Percentiles rank a stretch among this genome's conserved stretches.
Conservation (phyloP, 2,329 filamentous ascomycete species). For the Endoconidiophora laricicola region DNA sequence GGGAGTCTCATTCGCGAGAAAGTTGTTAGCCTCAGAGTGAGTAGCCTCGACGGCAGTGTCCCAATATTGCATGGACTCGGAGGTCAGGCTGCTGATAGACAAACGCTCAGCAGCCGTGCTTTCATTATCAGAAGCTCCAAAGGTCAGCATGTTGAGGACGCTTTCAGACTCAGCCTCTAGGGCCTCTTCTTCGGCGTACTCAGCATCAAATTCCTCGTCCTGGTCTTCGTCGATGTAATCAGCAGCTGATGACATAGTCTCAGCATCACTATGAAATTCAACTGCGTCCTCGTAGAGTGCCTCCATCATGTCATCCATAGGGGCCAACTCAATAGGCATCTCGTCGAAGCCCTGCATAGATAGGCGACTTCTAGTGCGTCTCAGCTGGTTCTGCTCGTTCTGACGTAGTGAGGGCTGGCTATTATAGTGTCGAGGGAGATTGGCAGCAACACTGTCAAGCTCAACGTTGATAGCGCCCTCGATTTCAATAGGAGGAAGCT, state of each 20-base stretch:
- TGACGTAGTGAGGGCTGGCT: constrained; percentile 37
- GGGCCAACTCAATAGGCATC: constrained; percentile 1
- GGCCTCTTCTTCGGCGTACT: not conserved
- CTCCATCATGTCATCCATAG: constrained; percentile 24
- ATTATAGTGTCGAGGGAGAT: constrained; percentile 28
- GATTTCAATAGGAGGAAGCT: constrained; percentile 1
- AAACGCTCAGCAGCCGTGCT: constrained; percentile 6
- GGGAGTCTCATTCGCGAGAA: constrained; percentile 40
- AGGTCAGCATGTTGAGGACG: constrained; percentile 1
- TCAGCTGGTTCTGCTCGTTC: constrained; percentile 24
- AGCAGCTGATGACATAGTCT: constrained; percentile 6
- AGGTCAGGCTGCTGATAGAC: not conserved
- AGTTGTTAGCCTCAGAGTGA: constrained; percentile 14
- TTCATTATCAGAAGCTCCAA: not conserved
- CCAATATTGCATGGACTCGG: not conserved
- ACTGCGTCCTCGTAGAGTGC: constrained; percentile 29
- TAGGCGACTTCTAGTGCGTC: constrained; percentile 28
- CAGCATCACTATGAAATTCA: constrained; percentile 22
- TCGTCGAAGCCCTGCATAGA: constrained; percentile 18
- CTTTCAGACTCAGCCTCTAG: not conserved
- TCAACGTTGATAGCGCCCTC: constrained; percentile 11
- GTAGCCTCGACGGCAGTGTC: constrained; percentile 3
- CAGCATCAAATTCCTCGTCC: not conserved
- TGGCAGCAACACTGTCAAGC: constrained; percentile 6
- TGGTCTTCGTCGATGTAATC: too few species aligned